phyloP scores from a whole-genome alignment of 805 yeast genomes.

The Metschnikowia hibisci region DNA sequence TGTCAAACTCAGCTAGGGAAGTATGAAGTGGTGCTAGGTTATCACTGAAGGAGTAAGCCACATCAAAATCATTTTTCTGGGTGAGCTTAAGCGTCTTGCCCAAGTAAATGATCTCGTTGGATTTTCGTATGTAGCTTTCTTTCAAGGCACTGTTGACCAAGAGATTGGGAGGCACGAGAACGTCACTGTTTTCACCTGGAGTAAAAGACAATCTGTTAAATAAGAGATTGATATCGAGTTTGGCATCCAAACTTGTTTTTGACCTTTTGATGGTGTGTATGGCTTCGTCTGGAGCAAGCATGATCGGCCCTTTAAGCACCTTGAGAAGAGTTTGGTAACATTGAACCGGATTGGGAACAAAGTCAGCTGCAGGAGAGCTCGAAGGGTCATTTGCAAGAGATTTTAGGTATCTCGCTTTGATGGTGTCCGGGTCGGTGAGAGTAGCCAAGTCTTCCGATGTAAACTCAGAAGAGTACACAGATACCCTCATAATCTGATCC shows the following conservation, averaged over 20 bases:
- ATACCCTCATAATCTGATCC: constrained; percentile 43
- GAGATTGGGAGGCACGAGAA: constrained; percentile 49
- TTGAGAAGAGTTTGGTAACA: constrained; percentile 61
- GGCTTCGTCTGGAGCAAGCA: constrained; percentile 39
- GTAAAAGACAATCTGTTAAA: constrained; percentile 45
- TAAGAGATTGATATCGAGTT: constrained; percentile 53
- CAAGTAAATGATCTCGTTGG: constrained; percentile 48
- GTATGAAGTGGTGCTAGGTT: constrained; percentile 31
- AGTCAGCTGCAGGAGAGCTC: constrained; percentile 24
- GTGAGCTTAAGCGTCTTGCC: constrained; percentile 16
- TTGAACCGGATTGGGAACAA: constrained; percentile 50
- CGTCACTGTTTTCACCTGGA: constrained; percentile 23
- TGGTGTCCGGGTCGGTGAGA: constrained; percentile 44
- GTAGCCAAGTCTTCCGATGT: constrained; percentile 42
- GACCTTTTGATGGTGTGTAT: constrained; percentile 52
- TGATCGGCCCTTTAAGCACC: constrained; percentile 65
- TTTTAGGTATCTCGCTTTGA: constrained; percentile 48
- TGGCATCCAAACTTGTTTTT: constrained; percentile 52
- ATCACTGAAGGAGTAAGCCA: constrained; percentile 28
- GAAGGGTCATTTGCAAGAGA: constrained; percentile 28
- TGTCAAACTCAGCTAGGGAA: constrained; percentile 37
- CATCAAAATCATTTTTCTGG: constrained; percentile 16
- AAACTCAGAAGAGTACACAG: constrained; percentile 52
- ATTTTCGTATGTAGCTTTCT: constrained; percentile 53
- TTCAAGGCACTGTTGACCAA: constrained; percentile 22